A percentile compares a stretch with the other conserved stretches of the same genome.
phyloP scores from a whole-genome alignment of 2,329 filamentous ascomycete genomes.

The Colletotrichum plurivorum region DNA sequence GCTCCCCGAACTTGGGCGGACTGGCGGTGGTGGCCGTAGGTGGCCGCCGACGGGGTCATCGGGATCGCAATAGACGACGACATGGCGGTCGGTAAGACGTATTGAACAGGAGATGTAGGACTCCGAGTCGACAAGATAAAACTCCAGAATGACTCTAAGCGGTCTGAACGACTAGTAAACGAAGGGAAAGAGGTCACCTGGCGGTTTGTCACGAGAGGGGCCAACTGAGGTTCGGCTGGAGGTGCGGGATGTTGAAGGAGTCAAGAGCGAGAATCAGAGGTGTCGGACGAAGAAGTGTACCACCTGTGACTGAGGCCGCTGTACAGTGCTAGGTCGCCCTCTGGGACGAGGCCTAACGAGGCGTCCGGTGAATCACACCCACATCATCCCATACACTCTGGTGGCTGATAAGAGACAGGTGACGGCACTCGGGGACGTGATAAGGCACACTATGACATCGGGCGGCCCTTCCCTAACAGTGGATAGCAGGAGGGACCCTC shows the following conservation, averaged over 20 bases:
- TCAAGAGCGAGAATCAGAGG: conserved; percentile 20
- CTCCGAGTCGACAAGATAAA: conserved; percentile 23
- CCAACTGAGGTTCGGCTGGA: conserved; percentile 28
- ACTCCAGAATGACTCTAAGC: conserved; percentile 13
- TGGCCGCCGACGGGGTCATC: conserved; percentile 53
- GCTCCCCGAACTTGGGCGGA: conserved; percentile 58
- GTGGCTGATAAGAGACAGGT: conserved; percentile 40
- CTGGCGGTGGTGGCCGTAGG: conserved; percentile 50
- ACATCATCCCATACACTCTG: conserved; percentile 36
- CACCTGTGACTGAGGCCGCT: conserved; percentile 36
- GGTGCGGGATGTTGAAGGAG: conserved; percentile 34
- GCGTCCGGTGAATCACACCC: conserved; percentile 37
- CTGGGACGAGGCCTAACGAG: conserved; percentile 37
- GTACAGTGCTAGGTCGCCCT: conserved; percentile 38
- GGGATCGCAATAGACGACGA: conserved; percentile 81
- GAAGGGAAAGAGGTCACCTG: conserved; percentile 18
- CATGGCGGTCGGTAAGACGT: conserved; percentile 57
- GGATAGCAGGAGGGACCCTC: conserved; percentile 39
- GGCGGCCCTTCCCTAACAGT: conserved; percentile 35
- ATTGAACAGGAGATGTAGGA: conserved; percentile 12
- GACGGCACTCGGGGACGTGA: conserved; percentile 14
- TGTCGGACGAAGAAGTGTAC: conserved; percentile 34
- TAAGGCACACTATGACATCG: conserved; percentile 22
- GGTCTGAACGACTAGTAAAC: conserved; percentile 16
- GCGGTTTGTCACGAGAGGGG: conserved; percentile 30